A percentile compares a stretch with the other conserved stretches of the same genome.
phyloP scores from a whole-genome alignment of 2,329 filamentous ascomycete genomes.

The Colletotrichum spinosum region DNA sequence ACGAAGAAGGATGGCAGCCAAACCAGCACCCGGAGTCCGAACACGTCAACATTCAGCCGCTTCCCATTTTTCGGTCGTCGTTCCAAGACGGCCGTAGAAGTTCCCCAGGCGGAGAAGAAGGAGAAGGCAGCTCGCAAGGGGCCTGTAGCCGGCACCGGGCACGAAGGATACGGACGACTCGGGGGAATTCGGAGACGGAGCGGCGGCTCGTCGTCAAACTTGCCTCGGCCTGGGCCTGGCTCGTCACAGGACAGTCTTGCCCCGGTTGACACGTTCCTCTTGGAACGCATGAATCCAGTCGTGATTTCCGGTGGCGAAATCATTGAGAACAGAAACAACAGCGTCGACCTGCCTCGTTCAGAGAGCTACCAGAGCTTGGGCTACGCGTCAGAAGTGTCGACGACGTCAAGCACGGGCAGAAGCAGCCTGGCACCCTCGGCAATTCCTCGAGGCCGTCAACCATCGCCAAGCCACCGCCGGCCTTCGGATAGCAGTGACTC shows the following conservation, averaged over 20 bases:
- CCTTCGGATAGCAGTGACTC: slow-evolving; percentile 70
- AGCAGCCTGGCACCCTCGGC: slow-evolving; percentile 67
- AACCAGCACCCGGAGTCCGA: slow-evolving; percentile 64
- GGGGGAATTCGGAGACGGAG: slow-evolving; percentile 72
- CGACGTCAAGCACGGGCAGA: slow-evolving; percentile 53
- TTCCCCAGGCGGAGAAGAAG: slow-evolving; percentile 62
- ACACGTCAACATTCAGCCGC: slow-evolving; percentile 68
- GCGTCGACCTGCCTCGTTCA: slow-evolving; percentile 59
- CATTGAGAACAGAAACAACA: slow-evolving; percentile 69
- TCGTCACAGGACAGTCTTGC: slow-evolving; percentile 64
- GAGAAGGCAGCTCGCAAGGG: slow-evolving; percentile 76
- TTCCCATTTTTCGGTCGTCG: slow-evolving; percentile 85
- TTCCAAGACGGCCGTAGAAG: slow-evolving; percentile 71
- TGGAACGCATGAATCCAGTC: slow-evolving; percentile 73
- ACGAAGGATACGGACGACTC: slow-evolving; percentile 84
- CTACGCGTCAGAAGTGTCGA: slow-evolving; percentile 53
- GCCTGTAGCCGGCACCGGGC: slow-evolving; percentile 90
- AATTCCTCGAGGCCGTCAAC: slow-evolving; percentile 52
- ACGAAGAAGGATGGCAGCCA: slow-evolving; percentile 45
- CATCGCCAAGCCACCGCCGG: slow-evolving; percentile 48
- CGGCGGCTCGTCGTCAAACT: slow-evolving; percentile 65
- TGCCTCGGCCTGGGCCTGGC: slow-evolving; percentile 54
- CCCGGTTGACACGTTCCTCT: slow-evolving; percentile 66
- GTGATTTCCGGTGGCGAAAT: slow-evolving; percentile 74
- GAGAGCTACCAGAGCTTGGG: slow-evolving; percentile 63